These are phyloP conservation scores for Selaginella moellendorffii DNA, from an alignment of 75 land plant species.

Conservation along the genomic window DNA sequence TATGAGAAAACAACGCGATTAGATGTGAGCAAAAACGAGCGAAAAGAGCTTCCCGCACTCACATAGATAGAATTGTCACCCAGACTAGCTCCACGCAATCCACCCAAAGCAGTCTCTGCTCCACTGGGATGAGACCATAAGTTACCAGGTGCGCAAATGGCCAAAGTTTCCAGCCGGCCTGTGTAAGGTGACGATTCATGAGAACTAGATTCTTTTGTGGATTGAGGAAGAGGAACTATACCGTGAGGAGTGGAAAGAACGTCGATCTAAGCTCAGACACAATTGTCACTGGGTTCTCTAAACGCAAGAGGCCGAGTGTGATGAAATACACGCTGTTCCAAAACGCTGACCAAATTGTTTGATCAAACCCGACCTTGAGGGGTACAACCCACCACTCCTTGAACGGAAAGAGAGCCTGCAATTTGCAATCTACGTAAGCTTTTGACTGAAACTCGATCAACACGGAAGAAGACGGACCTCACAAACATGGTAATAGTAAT, in stretches of 20 bases:
- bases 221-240: conserved; percentile 17
- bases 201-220: no score
- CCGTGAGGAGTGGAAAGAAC: conserved; percentile 73
- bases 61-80: conserved; percentile 96
- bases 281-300: conserved; percentile 65
- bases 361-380: conserved; percentile 71
- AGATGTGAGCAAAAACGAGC: neutral
- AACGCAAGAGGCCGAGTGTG: conserved; percentile 54
- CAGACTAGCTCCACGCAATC: conserved; percentile 89
- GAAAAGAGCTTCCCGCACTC: conserved; percentile 12
- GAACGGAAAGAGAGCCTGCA: conserved; percentile 78
- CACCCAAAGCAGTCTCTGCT: conserved; percentile 90
- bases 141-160: conserved; percentile 90
- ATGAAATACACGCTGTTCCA: conserved; percentile 85
- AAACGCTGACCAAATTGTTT: conserved; percentile 74
- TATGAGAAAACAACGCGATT: neutral
- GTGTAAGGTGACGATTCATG: neutral
- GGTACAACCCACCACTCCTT: conserved; percentile 97
- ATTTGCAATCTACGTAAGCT: conserved; percentile 1
- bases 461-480: no score
- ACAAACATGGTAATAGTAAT: conserved; percentile 70
- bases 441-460: no score
- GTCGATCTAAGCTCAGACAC: conserved; percentile 57
- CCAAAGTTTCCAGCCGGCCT: conserved; percentile 99
- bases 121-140: conserved; percentile 81